A percentile compares a stretch with the other conserved stretches of the same genome.
Evolutionary conservation across 257 asterid species (phyloP).

Genomic region (Pogostemon cablin): DNA sequence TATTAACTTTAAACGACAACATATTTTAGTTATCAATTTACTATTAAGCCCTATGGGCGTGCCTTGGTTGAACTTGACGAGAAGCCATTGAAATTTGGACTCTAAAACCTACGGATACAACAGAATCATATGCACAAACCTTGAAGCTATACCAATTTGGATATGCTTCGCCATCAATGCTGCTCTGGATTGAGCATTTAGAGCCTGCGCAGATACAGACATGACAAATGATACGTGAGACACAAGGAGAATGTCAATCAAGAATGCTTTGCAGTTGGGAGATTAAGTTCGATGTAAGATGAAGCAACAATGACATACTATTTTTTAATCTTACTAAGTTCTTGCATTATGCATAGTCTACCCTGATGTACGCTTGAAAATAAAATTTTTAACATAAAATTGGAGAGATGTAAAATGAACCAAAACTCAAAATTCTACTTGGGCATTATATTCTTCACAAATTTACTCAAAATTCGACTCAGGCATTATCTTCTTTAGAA

Average conservation of each 20-base stretch:
- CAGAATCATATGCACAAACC: slow-evolving; percentile 46
- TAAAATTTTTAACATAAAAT: not conserved
- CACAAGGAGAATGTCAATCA: not conserved
- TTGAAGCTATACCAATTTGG: slow-evolving; percentile 86
- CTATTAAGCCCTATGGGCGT: too few species aligned
- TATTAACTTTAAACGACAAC: not conserved
- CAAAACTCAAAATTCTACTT: too few species aligned
- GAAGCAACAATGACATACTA: not conserved
- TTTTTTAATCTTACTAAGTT: not conserved
- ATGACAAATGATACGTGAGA: not conserved
- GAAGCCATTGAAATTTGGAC: too few species aligned
- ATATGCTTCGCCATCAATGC: slow-evolving; percentile 92
- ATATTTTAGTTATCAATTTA: not conserved
- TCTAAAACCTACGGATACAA: slow-evolving; percentile 3
- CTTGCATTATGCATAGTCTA: not conserved
- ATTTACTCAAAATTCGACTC: not conserved
- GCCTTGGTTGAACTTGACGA: too few species aligned
- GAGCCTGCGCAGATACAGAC: slow-evolving; percentile 54
- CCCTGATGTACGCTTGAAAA: not conserved
- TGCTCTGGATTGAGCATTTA: slow-evolving; percentile 98
- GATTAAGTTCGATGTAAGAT: not conserved
- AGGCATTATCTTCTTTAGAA: not conserved
- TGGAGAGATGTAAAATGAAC: too few species aligned
- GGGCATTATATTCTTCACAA: too few species aligned
- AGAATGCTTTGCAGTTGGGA: not conserved